These are phyloP conservation scores for Carnegiea gigantea DNA, from an alignment of 179 eudicot genomes.

Conservation along the genomic window DNA sequence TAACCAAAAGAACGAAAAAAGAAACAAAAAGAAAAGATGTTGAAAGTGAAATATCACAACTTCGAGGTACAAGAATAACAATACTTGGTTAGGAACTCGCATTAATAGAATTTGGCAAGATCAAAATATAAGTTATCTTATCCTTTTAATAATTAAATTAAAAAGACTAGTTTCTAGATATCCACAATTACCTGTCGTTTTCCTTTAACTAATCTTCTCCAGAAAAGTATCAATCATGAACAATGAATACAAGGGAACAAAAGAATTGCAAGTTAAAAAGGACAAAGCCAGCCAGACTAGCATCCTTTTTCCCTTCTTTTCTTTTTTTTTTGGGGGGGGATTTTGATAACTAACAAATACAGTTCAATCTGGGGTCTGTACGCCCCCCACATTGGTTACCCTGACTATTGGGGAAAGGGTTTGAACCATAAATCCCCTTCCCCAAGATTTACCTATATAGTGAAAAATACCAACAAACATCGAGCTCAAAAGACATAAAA, in stretches of 20 bases:
- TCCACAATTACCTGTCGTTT: too few relatives aligned
- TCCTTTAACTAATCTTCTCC: conserved; percentile 1
- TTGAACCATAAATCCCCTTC: conserved; percentile 29
- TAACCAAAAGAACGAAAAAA: background rate
- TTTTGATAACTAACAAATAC: conserved; percentile 26
- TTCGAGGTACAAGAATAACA: too few relatives aligned
- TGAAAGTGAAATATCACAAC: too few relatives aligned
- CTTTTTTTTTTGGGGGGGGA: background rate
- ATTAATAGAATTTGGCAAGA: too few relatives aligned
- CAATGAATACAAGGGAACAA: conserved; percentile 16
- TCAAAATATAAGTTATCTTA: too few relatives aligned
- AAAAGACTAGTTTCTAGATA: too few relatives aligned
- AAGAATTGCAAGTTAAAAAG: conserved; percentile 25
- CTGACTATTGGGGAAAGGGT: conserved; percentile 27
- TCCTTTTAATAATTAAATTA: too few relatives aligned
- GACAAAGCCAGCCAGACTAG: conserved; percentile 40
- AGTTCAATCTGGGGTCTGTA: conserved; percentile 20
- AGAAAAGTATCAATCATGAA: conserved; percentile 14
- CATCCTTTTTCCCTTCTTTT: conserved; percentile 12
- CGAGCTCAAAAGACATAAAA: conserved; percentile 52
- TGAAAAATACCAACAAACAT: conserved; percentile 14
- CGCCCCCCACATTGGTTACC: conserved; percentile 30
- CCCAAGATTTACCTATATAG: conserved; percentile 28
- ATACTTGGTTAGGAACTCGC: too few relatives aligned
- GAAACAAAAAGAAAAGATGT: background rate